These are phyloP conservation scores for Pulveroboletus sp. DNA, from an alignment of 768 basidiomycete species.

Conservation along the genomic window DNA sequence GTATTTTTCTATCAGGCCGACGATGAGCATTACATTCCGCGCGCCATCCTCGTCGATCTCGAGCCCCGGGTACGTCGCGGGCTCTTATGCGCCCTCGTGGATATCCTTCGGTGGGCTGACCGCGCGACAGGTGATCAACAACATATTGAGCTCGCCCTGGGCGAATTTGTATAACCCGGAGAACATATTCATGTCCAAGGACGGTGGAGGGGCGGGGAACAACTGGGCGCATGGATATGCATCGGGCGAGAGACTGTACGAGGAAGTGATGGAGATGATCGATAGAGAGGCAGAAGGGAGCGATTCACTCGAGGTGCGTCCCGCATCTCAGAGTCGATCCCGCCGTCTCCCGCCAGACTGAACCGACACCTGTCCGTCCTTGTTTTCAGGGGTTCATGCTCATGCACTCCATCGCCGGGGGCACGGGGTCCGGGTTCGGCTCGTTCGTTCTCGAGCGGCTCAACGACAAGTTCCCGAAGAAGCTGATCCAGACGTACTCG, in stretches of 20 bases:
- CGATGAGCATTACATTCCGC: conserved; percentile 97
- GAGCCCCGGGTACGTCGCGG: conserved; percentile 78
- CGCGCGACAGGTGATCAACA: conserved; percentile 83
- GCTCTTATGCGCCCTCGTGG: too few relatives aligned
- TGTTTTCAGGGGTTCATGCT: conserved; percentile 90
- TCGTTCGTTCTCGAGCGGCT: conserved; percentile 96
- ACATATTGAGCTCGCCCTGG: conserved; percentile 84
- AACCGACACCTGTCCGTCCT: not conserved
- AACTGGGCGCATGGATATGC: conserved; percentile 98
- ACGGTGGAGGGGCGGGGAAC: conserved; percentile 98
- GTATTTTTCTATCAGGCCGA: too few relatives aligned
- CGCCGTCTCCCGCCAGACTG: too few relatives aligned
- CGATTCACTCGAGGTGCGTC: conserved; percentile 85
- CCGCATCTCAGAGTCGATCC: too few relatives aligned
- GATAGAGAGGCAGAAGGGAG: conserved; percentile 97
- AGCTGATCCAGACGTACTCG: conserved; percentile 97
- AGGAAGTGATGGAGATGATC: conserved; percentile 98
- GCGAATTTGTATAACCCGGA: conserved; percentile 91
- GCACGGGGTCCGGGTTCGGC: conserved; percentile 96
- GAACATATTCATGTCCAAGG: conserved; percentile 93
- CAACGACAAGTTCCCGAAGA: conserved; percentile 98
- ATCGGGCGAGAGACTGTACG: conserved; percentile 86
- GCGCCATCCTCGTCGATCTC: conserved; percentile 92
- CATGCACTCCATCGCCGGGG: conserved; percentile 98
- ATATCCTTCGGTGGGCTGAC: not conserved